Percentiles rank a stretch among this genome's conserved stretches.
Conservation (phyloP, 1,139 yeast genomes). For the Pichia sp. region DNA sequence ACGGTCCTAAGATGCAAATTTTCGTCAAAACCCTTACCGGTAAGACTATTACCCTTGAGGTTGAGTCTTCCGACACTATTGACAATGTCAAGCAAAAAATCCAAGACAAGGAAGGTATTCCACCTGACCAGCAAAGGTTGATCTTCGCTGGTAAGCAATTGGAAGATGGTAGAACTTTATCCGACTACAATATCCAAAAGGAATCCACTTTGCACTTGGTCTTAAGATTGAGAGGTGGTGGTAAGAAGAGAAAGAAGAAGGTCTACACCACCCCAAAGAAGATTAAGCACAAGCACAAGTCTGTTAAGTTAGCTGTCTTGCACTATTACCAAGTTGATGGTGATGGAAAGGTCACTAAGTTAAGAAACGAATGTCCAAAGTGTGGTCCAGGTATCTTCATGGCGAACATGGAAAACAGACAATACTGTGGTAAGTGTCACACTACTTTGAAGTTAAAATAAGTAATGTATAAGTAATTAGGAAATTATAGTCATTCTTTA, state of each 20-base stretch:
- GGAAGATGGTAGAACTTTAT: constrained; percentile 98
- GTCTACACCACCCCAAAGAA: constrained; percentile 99
- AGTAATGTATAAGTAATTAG: neutral
- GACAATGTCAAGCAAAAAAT: constrained; percentile 99
- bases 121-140: constrained; percentile 99
- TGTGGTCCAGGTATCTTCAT: constrained; percentile 99
- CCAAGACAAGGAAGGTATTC: constrained; percentile 99
- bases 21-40: constrained; percentile 99
- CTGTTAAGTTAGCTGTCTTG: constrained; percentile 98
- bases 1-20: constrained; percentile 75
- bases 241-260: constrained; percentile 99
- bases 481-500: neutral
- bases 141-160: constrained; percentile 99
- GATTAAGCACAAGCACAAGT: constrained; percentile 99
- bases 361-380: constrained; percentile 98
- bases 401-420: constrained; percentile 99
- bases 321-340: constrained; percentile 99
- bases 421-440: constrained; percentile 99
- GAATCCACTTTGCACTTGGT: constrained; percentile 98
- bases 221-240: constrained; percentile 99
- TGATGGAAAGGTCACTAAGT: constrained; percentile 98
- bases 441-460: constrained; percentile 72
- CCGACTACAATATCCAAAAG: constrained; percentile 99
- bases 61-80: constrained; percentile 98
- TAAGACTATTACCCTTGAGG: constrained; percentile 98